phyloP scores from a whole-genome alignment of 768 basidiomycete genomes.

The Psilocybe subaeruginosa region DNA sequence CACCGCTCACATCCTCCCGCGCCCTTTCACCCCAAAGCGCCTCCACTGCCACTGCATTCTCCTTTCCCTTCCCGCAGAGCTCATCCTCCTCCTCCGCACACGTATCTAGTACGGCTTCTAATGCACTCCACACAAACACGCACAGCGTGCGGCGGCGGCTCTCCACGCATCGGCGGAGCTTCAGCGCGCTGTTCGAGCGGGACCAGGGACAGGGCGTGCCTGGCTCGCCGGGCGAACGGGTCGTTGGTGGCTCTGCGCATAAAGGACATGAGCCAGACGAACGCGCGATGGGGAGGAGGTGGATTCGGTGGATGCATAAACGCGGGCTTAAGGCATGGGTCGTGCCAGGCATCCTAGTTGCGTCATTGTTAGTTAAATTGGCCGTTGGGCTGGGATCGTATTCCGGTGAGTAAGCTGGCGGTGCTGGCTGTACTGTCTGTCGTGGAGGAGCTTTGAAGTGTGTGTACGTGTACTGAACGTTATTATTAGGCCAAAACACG shows the following conservation, averaged over 20 bases:
- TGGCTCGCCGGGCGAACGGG: constrained; percentile 8
- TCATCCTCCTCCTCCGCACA: background rate
- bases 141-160: constrained; percentile 8
- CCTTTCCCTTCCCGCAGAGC: background rate
- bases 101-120: background rate
- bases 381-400: constrained; percentile 77
- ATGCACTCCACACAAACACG: background rate
- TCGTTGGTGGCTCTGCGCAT: constrained; percentile 9
- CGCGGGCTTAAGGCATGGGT: constrained; percentile 62
- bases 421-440: background rate
- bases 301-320: constrained; percentile 83
- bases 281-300: constrained; percentile 54
- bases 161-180: constrained; percentile 31
- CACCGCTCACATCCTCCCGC: constrained; percentile 51
- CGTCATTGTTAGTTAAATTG: constrained; percentile 64
- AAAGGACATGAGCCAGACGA: constrained; percentile 29
- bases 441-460: background rate
- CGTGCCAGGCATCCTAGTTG: constrained; percentile 55
- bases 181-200: constrained; percentile 41
- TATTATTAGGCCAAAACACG: constrained; percentile 55
- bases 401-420: constrained; percentile 61
- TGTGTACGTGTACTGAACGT: background rate
- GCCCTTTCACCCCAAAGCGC: constrained; percentile 12
- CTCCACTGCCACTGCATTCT: background rate
- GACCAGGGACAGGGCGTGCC: constrained; percentile 31